These are phyloP conservation scores for Linaria vulgaris DNA, from an alignment of 257 asterid species.

Conservation along the genomic window DNA sequence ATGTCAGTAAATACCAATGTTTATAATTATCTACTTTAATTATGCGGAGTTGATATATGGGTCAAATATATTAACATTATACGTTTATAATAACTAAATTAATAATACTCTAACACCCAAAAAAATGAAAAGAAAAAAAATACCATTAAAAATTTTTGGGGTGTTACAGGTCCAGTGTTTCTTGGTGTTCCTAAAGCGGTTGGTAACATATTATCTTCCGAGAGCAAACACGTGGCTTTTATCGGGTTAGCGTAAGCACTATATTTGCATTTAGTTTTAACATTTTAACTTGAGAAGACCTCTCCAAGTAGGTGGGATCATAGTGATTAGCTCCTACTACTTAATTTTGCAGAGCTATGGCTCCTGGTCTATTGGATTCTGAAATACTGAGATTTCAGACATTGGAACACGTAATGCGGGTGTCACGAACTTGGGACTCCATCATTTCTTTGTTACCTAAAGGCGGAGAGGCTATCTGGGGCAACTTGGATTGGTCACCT, in stretches of 20 bases:
- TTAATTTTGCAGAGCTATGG: conserved; percentile 61
- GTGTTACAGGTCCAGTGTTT: too few relatives aligned
- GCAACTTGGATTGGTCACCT: conserved; percentile 79
- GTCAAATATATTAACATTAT: too few relatives aligned
- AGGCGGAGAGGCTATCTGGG: conserved; percentile 96
- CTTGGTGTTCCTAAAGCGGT: conserved; percentile 88
- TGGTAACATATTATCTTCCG: conserved; percentile 67
- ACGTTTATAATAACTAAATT: too few relatives aligned
- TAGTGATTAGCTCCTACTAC: background rate
- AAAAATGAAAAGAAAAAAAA: too few relatives aligned
- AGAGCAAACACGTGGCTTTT: conserved; percentile 81
- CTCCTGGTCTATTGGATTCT: conserved; percentile 71
- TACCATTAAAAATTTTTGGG: too few relatives aligned
- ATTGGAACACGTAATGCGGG: conserved; percentile 71
- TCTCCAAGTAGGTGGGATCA: too few relatives aligned
- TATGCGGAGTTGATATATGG: too few relatives aligned
- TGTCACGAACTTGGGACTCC: conserved; percentile 82
- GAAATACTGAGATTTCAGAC: conserved; percentile 67
- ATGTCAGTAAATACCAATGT: too few relatives aligned
- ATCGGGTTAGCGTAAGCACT: conserved; percentile 64
- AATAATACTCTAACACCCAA: too few relatives aligned
- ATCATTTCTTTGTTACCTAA: conserved; percentile 73
- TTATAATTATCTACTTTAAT: too few relatives aligned
- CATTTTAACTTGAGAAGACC: too few relatives aligned
- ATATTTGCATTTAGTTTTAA: background rate